Base-by-base conservation (phyloP, 306 rosid genomes). In the Astragalus membranaceus region DNA sequence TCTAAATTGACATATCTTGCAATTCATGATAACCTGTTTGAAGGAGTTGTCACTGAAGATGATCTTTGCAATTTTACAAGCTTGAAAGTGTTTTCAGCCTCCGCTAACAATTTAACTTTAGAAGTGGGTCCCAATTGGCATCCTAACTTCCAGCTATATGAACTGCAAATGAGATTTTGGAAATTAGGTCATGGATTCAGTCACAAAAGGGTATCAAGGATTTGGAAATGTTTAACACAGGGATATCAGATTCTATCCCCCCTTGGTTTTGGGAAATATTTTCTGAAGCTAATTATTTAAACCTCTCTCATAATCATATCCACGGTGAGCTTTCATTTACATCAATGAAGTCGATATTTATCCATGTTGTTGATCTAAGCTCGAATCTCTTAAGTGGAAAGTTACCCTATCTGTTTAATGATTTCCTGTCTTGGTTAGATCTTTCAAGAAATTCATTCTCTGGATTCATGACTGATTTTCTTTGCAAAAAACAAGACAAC, bases 201-300 rank as follows among this genome's bases (percentile, higher is more conserved):
- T 70, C 77, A 30, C 73, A 58, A 43, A 50, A 10, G 7, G 0
- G 59, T 5, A 63, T 79, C 51, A 0, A 0, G 0, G 8, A 6
- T 44, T 16, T 80, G 42, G 6, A 30, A 0, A 41, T 80, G 50
- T 48, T 70, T 8, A 56, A 80, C 64, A 47, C 44, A 1, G 13
- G 59, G 10, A 48, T 74, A 33, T 56, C 35, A 1, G 46, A 55
- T 52, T 8, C 58, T 23, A 50, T 80, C 35, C 83, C 83, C 4
- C 26, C 8, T 32, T 59, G 48, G 26, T 46, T 67, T 51, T 55
- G 69, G 68, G 13, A 35, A 44, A 0, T 3, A 10, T 1, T n/a
- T 14, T 8, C n/a, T n/a, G n/a, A n/a, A n/a, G n/a, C n/a, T n/a
- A n/a, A n/a, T n/a, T n/a, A n/a, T n/a, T n/a, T n/a, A n/a, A n/a